phyloP scores from a whole-genome alignment of 2,329 filamentous ascomycete genomes.

The Aaosphaeria pasadenensis region DNA sequence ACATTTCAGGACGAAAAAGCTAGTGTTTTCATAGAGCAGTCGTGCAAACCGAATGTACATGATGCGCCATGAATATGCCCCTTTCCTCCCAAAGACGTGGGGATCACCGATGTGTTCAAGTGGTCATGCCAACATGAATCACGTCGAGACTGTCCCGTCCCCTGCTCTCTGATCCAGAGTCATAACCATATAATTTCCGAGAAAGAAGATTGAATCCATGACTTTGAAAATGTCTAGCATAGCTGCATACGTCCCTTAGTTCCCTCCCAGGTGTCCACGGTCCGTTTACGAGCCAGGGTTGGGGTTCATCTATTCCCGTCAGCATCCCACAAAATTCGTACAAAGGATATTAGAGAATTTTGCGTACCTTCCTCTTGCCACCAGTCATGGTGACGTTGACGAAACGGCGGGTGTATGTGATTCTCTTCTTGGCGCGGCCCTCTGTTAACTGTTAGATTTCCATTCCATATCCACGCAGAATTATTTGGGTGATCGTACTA shows the following conservation, averaged over 20 bases:
- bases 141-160: conserved; percentile 25
- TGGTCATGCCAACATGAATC: conserved; percentile 14
- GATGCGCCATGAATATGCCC: conserved; percentile 39
- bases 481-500: conserved; percentile 37
- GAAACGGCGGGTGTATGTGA: conserved; percentile 95
- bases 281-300: conserved; percentile 67
- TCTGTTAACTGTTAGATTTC: conserved; percentile 34
- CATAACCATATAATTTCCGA: conserved; percentile 34
- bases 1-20: no score
- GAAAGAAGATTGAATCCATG: background rate
- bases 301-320: conserved; percentile 69
- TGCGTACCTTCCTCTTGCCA: conserved; percentile 92
- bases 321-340: background rate
- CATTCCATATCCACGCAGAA: no score
- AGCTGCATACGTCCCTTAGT: conserved; percentile 25
- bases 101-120: background rate
- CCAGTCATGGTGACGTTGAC: conserved; percentile 97
- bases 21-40: background rate
- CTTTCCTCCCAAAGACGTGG: conserved; percentile 28
- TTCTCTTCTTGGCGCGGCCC: conserved; percentile 95
- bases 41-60: conserved; percentile 32
- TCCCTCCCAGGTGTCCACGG: background rate
- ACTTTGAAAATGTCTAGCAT: conserved; percentile 22
- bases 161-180: conserved; percentile 36
- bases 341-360: background rate